Evolutionary conservation across 495 filamentous ascomycete species (phyloP), one percentile per base, ranked within the genome.

Genomic region (Bombardia bombarda): DNA sequence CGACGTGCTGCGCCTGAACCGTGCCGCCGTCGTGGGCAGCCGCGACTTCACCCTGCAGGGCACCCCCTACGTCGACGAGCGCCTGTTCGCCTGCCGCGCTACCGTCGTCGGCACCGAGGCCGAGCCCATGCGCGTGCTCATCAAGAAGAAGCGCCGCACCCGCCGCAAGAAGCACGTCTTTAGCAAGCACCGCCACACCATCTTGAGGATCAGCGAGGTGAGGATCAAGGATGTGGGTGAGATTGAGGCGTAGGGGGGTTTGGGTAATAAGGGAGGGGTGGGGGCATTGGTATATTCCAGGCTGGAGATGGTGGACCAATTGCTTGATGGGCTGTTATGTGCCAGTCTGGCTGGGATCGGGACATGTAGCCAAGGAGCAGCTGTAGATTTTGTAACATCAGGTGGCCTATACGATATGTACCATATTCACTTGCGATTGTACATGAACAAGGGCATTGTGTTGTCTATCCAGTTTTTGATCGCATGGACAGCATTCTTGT

Each of bases 61-160:
- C 18, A 57, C 62, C 12, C 86, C 83, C 17, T 85, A 80, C 60
- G 61, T 96, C 38, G 86, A 97, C 62, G 80, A 89, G 67, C 60
- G 75, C 20, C 60, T 90, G 47, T 98, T 87, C 52, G 81, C 84
- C 60, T 95, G 87, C 63, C 75, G 90, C 37, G 86, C 89, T 2
- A 74, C 79, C 30, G 87, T 97, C n/a, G 72, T 88, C 42, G 89
- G 86, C 8, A 78, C 84, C 22, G 94, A 97, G 64, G 67, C 74
- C 24, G 92, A 97, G 74, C 93, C 93, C 33, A 62, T 95, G 74
- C 69, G 87, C 44, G 60, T 86, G 43, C 84, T 86, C 69, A 77
- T 88, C 73, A 97, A 97, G 84, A 97, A 84, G 55, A 96, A 96
- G 79, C 64, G 81, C 65, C 80, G 92, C 69, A 77, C 82, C 57